These are phyloP conservation scores for Allium sativum DNA, from an alignment of 106 monocot genomes.

Conservation along the genomic window DNA sequence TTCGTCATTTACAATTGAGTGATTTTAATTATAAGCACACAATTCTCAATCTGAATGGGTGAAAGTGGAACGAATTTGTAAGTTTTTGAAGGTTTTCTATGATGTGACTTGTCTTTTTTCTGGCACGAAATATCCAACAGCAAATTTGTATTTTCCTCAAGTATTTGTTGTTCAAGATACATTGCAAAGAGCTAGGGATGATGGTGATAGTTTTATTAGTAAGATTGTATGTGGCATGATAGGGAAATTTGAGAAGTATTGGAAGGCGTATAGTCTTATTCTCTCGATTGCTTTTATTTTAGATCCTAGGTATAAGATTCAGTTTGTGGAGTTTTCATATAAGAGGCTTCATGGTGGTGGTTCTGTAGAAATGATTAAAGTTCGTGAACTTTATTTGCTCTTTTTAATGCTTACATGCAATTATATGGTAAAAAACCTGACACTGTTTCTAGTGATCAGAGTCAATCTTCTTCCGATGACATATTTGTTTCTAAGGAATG, in stretches of 20 bases:
- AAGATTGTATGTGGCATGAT: background rate
- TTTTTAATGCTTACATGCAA: too few relatives aligned
- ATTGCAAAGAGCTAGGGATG: background rate
- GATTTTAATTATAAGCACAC: too few relatives aligned
- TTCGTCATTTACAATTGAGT: constrained; percentile 7
- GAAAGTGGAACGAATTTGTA: background rate
- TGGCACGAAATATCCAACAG: constrained; percentile 6
- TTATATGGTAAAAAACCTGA: too few relatives aligned
- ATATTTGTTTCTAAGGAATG: too few relatives aligned
- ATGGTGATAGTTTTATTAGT: constrained; percentile 5
- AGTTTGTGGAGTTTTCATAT: constrained; percentile 10
- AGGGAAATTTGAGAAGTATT: constrained; percentile 11
- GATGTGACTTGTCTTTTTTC: constrained; percentile 7
- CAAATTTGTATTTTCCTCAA: constrained; percentile 12
- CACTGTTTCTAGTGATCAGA: too few relatives aligned
- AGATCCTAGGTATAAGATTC: constrained; percentile 13
- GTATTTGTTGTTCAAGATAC: constrained; percentile 4
- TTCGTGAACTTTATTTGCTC: too few relatives aligned
- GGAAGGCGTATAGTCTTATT: background rate
- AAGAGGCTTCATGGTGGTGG: constrained; percentile 7
- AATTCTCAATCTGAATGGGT: constrained; percentile 6
- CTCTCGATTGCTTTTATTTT: constrained; percentile 4
- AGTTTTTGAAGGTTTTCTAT: constrained; percentile 6
- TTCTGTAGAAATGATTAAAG: constrained; percentile 7
- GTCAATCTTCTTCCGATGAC: too few relatives aligned